Evolutionary conservation across 2,329 filamentous ascomycete species (phyloP).

Genomic region (Aureobasidium sp.): DNA sequence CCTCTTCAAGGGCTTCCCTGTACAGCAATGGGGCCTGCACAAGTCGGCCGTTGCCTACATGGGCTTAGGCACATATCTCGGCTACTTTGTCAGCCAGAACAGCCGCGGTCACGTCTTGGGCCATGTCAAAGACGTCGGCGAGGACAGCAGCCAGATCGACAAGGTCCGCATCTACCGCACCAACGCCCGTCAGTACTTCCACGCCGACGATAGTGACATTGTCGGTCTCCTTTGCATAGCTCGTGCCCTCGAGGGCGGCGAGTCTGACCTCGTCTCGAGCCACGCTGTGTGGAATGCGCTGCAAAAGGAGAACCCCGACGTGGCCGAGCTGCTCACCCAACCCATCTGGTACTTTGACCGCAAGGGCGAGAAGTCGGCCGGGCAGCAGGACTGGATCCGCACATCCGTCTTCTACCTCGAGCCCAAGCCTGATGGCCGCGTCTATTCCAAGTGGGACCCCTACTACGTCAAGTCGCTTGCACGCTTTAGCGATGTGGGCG

Average conservation of each 20-base stretch:
- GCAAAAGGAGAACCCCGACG: constrained; percentile 65
- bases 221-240: constrained; percentile 77
- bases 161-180: constrained; percentile 86
- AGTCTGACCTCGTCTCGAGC: constrained; percentile 70
- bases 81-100: constrained; percentile 84
- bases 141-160: constrained; percentile 72
- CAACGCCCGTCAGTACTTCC: constrained; percentile 77
- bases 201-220: constrained; percentile 72
- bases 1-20: constrained; percentile 78
- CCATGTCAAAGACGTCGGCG: constrained; percentile 80
- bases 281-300: constrained; percentile 78
- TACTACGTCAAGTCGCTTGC: constrained; percentile 73
- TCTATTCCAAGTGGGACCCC: constrained; percentile 84
- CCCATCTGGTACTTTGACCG: constrained; percentile 90
- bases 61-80: constrained; percentile 70
- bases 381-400: constrained; percentile 65
- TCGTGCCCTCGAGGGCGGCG: constrained; percentile 68
- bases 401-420: constrained; percentile 71
- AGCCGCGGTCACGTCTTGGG: constrained; percentile 73
- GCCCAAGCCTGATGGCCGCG: constrained; percentile 52
- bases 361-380: constrained; percentile 70
- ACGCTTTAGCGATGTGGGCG: constrained; percentile 62
- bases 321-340: constrained; percentile 63
- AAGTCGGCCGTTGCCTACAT: constrained; percentile 87
- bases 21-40: constrained; percentile 62